A percentile compares a stretch with the other conserved stretches of the same genome.
These are phyloP conservation scores for Picochlorum sp. DNA, from an alignment of 139 green algal species.

Conservation along the genomic window DNA sequence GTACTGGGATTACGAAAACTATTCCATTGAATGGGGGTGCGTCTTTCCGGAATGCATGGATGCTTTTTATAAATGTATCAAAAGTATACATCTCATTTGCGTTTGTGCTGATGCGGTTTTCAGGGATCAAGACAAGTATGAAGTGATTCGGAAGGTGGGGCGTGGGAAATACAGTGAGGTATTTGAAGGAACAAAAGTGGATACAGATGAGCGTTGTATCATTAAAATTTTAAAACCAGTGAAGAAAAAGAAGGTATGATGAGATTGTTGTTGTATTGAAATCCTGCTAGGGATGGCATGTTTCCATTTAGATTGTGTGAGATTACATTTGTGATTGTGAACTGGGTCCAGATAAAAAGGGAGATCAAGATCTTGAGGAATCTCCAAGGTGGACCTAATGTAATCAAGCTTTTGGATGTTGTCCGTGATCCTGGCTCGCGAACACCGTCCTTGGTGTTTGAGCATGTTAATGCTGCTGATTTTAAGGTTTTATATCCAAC, in stretches of 20 bases:
- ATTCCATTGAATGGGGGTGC: conserved; percentile 66
- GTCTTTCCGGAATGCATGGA: conserved; percentile 16
- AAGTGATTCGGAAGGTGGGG: conserved; percentile 91
- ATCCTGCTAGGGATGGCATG: conserved; percentile 6
- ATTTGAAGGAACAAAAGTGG: conserved; percentile 87
- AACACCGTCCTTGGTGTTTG: conserved; percentile 93
- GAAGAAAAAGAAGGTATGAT: conserved; percentile 99
- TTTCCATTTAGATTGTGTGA: conserved; percentile 12
- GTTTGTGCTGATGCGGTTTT: conserved; percentile 13
- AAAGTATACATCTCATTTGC: not conserved
- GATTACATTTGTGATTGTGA: no score
- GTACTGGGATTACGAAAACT: conserved; percentile 95
- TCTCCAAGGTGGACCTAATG: conserved; percentile 88
- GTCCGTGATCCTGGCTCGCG: conserved; percentile 86
- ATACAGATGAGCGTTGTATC: conserved; percentile 69
- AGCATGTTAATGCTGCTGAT: conserved; percentile 91
- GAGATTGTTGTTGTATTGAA: no score
- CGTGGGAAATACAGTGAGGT: conserved; percentile 98
- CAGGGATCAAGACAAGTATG: conserved; percentile 84
- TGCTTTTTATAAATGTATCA: not conserved
- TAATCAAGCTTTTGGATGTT: conserved; percentile 95
- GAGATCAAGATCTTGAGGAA: conserved; percentile 99
- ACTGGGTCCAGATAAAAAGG: conserved; percentile 92
- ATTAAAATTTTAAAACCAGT: conserved; percentile 99
- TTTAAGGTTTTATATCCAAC: conserved; percentile 94